These are phyloP conservation scores for Coniella lustricola DNA, from an alignment of 2,329 filamentous ascomycete genomes.

Conservation along the genomic window DNA sequence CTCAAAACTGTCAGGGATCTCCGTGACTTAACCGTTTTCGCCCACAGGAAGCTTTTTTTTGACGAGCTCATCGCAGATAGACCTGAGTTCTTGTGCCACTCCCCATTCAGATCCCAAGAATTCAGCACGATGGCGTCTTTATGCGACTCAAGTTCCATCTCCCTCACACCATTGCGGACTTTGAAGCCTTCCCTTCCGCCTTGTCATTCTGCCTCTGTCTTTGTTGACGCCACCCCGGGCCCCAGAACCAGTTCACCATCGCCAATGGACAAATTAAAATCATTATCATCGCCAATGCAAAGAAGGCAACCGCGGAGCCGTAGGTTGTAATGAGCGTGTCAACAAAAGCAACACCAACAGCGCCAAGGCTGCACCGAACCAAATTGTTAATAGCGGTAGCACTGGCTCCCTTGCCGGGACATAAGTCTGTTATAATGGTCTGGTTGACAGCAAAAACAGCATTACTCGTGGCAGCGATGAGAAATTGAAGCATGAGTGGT, in stretches of 20 bases:
- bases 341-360: conserved; percentile 22
- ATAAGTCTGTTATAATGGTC: conserved; percentile 27
- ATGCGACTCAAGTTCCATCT: too few relatives aligned
- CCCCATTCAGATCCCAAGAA: too few relatives aligned
- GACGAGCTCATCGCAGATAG: too few relatives aligned
- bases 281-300: conserved; percentile 11
- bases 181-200: too few relatives aligned
- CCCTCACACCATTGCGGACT: too few relatives aligned
- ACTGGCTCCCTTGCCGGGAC: conserved; percentile 24
- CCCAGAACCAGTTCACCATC: conserved; percentile 2
- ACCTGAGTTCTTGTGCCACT: too few relatives aligned
- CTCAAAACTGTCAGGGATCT: too few relatives aligned
- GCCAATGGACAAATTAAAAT: not conserved
- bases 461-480: conserved; percentile 30
- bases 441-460: conserved; percentile 30
- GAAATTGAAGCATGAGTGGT: conserved; percentile 24
- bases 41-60: too few relatives aligned
- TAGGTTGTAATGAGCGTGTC: conserved; percentile 15
- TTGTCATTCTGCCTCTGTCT: conserved; percentile 1
- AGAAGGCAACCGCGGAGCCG: conserved; percentile 14
- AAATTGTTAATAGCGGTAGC: conserved; percentile 30
- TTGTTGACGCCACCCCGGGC: conserved; percentile 2
- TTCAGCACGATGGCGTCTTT: too few relatives aligned
- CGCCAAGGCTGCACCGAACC: conserved; percentile 25
- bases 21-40: too few relatives aligned